phyloP scores from a whole-genome alignment of 1,284 basidiomycete genomes.

The Austroboletus novae-zelandiae region DNA sequence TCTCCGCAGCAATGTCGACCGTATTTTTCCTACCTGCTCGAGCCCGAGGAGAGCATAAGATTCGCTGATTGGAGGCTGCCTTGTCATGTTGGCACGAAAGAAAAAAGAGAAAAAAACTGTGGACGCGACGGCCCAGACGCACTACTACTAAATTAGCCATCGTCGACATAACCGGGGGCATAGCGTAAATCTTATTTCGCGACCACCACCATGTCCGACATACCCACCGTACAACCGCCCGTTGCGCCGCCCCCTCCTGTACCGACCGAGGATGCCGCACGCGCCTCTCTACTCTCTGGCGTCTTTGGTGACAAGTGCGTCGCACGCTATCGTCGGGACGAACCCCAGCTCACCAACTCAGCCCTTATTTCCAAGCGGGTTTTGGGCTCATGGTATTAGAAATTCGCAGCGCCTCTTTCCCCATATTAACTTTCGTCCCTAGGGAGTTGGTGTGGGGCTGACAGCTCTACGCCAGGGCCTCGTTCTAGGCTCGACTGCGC shows the following conservation, averaged over 20 bases:
- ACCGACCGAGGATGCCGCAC: conserved; percentile 11
- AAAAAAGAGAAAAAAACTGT: conserved; percentile 2
- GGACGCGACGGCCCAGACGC: conserved; percentile 31
- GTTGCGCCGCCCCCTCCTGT: conserved; percentile 7
- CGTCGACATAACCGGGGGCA: background rate
- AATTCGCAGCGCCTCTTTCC: conserved; percentile 1
- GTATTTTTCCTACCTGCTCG: conserved; percentile 44
- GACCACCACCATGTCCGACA: conserved; percentile 22
- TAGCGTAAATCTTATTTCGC: conserved; percentile 1
- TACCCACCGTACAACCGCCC: conserved; percentile 3
- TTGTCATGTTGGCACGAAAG: conserved; percentile 33
- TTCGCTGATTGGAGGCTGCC: conserved; percentile 39
- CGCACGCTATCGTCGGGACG: background rate
- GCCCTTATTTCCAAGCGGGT: conserved; percentile 94
- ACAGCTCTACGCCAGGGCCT: conserved; percentile 72
- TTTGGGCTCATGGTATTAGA: conserved; percentile 87
- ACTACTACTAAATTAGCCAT: conserved; percentile 18
- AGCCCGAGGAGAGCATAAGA: conserved; percentile 60
- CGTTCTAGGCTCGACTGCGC: conserved; percentile 68
- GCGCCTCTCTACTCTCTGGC: conserved; percentile 12
- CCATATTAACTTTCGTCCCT: conserved; percentile 7
- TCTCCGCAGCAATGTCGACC: background rate
- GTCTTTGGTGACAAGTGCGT: conserved; percentile 36
- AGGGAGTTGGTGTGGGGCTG: conserved; percentile 87
- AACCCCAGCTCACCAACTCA: conserved; percentile 34